Percentiles rank a stretch among this genome's conserved stretches.
Conservation (phyloP, 1,139 yeast genomes). For the Hanseniaspora gamundiae region DNA sequence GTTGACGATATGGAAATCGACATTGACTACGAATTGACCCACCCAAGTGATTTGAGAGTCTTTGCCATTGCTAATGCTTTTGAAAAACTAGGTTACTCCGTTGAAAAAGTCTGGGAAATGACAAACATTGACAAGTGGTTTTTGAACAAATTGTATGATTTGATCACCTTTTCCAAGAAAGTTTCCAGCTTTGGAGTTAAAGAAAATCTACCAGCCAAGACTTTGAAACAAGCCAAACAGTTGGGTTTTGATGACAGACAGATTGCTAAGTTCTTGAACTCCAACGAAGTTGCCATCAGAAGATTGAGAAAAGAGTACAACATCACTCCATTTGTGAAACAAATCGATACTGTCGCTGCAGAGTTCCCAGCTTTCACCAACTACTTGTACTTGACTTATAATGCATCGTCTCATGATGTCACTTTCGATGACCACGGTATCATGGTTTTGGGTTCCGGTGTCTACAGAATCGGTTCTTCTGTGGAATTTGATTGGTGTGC, state of each 20-base stretch:
- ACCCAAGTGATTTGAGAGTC: conserved; percentile 93
- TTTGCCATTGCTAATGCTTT: conserved; percentile 94
- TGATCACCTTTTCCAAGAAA: conserved; percentile 56
- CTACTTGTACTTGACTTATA: conserved; percentile 89
- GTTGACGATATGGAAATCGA: conserved; percentile 75
- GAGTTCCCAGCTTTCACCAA: conserved; percentile 97
- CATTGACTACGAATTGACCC: conserved; percentile 80
- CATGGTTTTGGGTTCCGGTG: conserved; percentile 89
- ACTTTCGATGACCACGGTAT: conserved; percentile 76
- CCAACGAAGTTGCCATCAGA: conserved; percentile 90
- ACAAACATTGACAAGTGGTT: conserved; percentile 97
- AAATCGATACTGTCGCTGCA: conserved; percentile 97
- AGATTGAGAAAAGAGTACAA: conserved; percentile 82
- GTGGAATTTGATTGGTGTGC: conserved; percentile 97
- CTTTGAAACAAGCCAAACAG: conserved; percentile 84
- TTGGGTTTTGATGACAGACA: conserved; percentile 96
- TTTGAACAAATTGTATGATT: conserved; percentile 67
- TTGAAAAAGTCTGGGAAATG: conserved; percentile 82
- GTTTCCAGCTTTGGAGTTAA: conserved; percentile 48
- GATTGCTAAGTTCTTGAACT: conserved; percentile 78
- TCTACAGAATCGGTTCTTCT: conserved; percentile 87
- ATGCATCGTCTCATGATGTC: conserved; percentile 83
- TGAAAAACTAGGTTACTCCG: conserved; percentile 65
- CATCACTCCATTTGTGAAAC: conserved; percentile 86
- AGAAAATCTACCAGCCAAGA: conserved; percentile 46